Base-by-base conservation (phyloP, 495 filamentous ascomycete genomes). In the Penicillium canescens region DNA sequence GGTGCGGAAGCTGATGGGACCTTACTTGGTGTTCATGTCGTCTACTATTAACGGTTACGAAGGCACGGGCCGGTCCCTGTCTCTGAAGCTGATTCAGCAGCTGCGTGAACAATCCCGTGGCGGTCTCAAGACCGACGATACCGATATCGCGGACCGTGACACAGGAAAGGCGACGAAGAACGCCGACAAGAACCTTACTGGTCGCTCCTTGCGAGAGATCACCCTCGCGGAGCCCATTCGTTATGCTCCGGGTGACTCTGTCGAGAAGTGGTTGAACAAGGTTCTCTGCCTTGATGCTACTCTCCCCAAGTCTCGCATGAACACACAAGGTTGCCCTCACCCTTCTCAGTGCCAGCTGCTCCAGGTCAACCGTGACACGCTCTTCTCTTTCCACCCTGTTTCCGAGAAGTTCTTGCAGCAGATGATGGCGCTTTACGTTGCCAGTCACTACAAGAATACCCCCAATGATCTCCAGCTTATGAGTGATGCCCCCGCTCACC, bases 21-120 rank as follows among this genome's bases (percentile, higher is more conserved):
- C 92, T n/a, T 99, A 98, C 70, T 77, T 98, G 20, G 91, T 98
- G 3, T 99, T 99, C 75, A 99, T 99, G 95, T 91, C 95, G 4
- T 98, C 94, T 1, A 99, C 95, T 12, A 96, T 99, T 73, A 98
- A 96, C 63, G 95, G 95, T 47, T 99, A 99, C 65, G 95, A 99
- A 74, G 95, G 95, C 56, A 99, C 95, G 3, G 95, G 95, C 28
- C 82, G 95, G 36, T 97, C 93, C 2, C 79, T 99, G 2, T 98
- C 95, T 3, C 72, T 99, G 38, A 99, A 99, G 72, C 79, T 99
- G 54, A 98, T 99, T 55, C 92, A 97, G 61, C 95, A 99, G 70
- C 84, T 99, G 31, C 86, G 95, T 43, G 94, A 99, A 60, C 91
- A 98, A 63, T 94, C 94, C 16, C 75, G 86, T 54, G 82, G 84